Base-by-base conservation (phyloP, 331 rosid species). In the Erythrophleum ivorense region DNA sequence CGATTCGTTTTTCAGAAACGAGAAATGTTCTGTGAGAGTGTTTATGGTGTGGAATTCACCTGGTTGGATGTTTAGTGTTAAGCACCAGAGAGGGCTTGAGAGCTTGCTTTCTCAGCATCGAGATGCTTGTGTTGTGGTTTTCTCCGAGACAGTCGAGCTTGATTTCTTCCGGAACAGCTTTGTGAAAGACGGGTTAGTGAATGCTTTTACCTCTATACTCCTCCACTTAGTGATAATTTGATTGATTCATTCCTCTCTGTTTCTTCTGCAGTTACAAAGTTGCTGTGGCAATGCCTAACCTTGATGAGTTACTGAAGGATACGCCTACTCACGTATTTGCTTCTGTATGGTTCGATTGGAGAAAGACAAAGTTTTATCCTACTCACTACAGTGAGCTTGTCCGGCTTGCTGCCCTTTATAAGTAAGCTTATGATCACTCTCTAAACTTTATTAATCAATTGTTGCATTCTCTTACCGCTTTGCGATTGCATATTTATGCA, bases 11-110 rank as follows among this genome's bases (percentile, higher is more conserved):
- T 92, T 92, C 76, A 85, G 82, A 81, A 70, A 31, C 38, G 92
- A 88, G 11, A 86, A 88, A 48, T 94, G 98, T 48, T 74, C 72
- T 9, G 63, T 86, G 70, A 89, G 89, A 80, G 91, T 94, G 46
- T 92, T 89, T 79, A 89, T 92, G 97, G 97, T 94, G 78, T 94
- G 97, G 97, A 92, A 92, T 83, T 94, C 98, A 14, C 97, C 97
- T 0, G 92, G 97, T 75, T 94, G 98, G 98, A 94, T 91, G 98
- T 94, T 24, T 50, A 86, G 85, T 18, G 89, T 89, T 50, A 72
- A 97, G 73, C 84, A 89, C 48, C 98, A 94, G 81, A 91, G 97
- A 77, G 92, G 97, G 10, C 93, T 94, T 2, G 97, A 92, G 91
- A 94, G 97, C 77, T 83, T 94, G 69, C 86, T 94, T 15, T 84